Evolutionary conservation across 2,329 filamentous ascomycete species (phyloP), one percentile per base, ranked within the genome.

Genomic region (Phaeosphaeria sp.): DNA sequence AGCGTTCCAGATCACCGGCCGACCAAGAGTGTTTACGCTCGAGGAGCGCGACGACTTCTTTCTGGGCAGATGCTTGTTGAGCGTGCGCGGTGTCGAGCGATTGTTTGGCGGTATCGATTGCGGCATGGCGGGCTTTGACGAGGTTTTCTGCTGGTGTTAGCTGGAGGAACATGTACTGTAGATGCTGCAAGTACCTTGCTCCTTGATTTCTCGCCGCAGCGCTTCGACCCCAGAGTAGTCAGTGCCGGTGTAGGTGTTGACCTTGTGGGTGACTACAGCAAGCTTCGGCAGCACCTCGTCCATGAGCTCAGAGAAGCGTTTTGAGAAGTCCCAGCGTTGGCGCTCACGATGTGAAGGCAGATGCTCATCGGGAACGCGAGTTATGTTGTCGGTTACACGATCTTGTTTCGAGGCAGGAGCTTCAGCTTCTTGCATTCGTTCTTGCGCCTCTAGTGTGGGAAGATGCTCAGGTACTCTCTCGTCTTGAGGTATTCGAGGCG

Each of bases 1-100:
- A 99, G 55, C 94, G 89, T 79, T 99, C 95, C 27, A 99, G 86
- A 79, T 99, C 95, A 1, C 82, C 76, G 0, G 93, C 89, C 0
- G 89, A 88, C 95, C 95, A 99, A 18, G 89, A 90, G 77, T 97
- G 92, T 79, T 99, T 98, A 56, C 95, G 88, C 60, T 97, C 94
- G 7, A 99, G 86, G 22, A 99, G 85, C 21, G 93, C 92, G 47
- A 96, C 97, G 40, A 98, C 93, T 81, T 99, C 95, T 66, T 95
- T 92, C 79, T 98, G 94, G 1, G 93, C 96, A 17, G 89, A 82
- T n/a, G 92, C 90, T 65, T 96, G 91, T 66, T 90, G 88, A 54
- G 89, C 85, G 64, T 95, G 93, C 30, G 93, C 92, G n/a, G 87
- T 84, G 68, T 94, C 91, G 82, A 98, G 96, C 49, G 84, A 84